Percentiles rank a stretch among this genome's conserved stretches.
phyloP scores from a whole-genome alignment of 768 basidiomycete species.

The Phylloporus sp. region DNA sequence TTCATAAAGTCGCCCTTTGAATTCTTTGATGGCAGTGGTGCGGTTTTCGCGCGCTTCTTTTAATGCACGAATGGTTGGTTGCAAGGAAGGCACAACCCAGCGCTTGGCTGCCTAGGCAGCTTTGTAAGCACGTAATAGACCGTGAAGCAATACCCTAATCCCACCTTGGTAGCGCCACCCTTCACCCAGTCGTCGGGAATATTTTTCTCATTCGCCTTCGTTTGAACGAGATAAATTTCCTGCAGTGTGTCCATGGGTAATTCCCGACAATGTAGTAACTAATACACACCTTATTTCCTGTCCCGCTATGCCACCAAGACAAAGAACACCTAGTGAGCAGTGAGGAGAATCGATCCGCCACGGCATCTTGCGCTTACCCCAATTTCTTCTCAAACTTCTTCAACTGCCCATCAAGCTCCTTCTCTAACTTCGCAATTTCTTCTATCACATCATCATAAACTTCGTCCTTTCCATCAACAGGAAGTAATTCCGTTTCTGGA shows the following conservation, averaged over 20 bases:
- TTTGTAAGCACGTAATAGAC: background rate
- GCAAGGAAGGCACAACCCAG: constrained; percentile 73
- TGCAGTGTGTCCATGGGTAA: constrained; percentile 27
- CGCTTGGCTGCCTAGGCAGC: constrained; percentile 59
- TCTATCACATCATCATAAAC: constrained; percentile 74
- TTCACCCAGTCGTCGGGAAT: constrained; percentile 87
- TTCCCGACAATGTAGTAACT: background rate
- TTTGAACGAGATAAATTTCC: constrained; percentile 91
- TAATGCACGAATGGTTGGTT: constrained; percentile 66
- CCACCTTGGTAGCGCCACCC: constrained; percentile 73
- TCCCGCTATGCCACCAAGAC: constrained; percentile 71
- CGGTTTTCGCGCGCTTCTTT: constrained; percentile 95
- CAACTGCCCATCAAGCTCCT: constrained; percentile 63
- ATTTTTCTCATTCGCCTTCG: constrained; percentile 51
- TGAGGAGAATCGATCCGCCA: constrained; percentile 10
- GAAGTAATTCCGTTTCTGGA: constrained; percentile 67
- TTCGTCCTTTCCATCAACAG: constrained; percentile 80
- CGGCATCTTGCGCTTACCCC: constrained; percentile 42
- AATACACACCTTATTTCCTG: constrained; percentile 68
- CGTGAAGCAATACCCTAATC: background rate
- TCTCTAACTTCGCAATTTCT: constrained; percentile 70
- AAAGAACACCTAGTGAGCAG: constrained; percentile 42
- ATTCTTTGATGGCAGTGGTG: constrained; percentile 73
- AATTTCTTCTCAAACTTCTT: constrained; percentile 62
- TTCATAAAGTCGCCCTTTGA: constrained; percentile 71